phyloP scores from a whole-genome alignment of 2,329 filamentous ascomycete species.

The Cladosporium sp. region DNA sequence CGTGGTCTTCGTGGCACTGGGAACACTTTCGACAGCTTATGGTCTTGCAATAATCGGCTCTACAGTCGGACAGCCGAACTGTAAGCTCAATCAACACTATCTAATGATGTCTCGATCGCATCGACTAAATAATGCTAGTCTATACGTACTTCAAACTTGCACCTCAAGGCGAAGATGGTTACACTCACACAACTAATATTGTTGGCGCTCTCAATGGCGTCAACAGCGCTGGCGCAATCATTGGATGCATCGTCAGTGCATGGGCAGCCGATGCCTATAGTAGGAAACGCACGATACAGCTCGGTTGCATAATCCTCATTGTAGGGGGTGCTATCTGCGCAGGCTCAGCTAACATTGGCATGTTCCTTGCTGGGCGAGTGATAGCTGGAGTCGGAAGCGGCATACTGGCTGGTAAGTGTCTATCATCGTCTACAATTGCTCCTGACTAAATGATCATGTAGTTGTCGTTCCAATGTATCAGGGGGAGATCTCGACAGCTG shows the following conservation, averaged over 20 bases:
- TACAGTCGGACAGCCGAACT: conserved; percentile 45
- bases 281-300: conserved; percentile 36
- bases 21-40: conserved; percentile 31
- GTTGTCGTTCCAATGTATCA: conserved; percentile 34
- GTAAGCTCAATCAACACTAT: conserved; percentile 9
- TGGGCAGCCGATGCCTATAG: conserved; percentile 38
- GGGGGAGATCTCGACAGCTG: conserved; percentile 37
- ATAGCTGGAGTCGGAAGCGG: conserved; percentile 37
- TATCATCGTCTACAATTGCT: too few relatives aligned
- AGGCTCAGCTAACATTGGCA: conserved; percentile 34
- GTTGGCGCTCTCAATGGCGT: conserved; percentile 45
- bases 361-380: conserved; percentile 39
- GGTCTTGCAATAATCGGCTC: conserved; percentile 39
- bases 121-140: conserved; percentile 20
- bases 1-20: conserved; percentile 31
- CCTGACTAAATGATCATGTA: not conserved
- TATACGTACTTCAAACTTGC: conserved; percentile 41
- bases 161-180: conserved; percentile 36
- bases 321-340: conserved; percentile 39
- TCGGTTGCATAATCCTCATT: conserved; percentile 35
- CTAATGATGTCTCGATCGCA: not conserved
- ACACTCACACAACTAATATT: conserved; percentile 39
- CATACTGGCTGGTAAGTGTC: conserved; percentile 26
- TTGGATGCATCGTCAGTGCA: conserved; percentile 35
- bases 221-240: conserved; percentile 40